These are phyloP conservation scores for Termitomyces sp. DNA, from an alignment of 768 basidiomycete species.

Conservation along the genomic window DNA sequence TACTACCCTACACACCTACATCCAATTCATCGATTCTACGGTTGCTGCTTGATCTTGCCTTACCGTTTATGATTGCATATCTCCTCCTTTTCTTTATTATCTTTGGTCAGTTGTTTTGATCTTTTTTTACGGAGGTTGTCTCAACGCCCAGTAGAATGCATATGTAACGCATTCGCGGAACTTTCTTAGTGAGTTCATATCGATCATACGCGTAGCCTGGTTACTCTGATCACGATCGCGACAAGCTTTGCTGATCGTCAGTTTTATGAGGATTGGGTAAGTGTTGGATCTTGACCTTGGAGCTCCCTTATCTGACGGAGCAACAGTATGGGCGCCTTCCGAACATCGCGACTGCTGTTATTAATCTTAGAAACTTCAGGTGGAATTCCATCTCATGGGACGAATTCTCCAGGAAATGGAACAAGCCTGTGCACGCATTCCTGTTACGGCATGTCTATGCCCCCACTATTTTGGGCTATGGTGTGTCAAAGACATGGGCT, in stretches of 20 bases:
- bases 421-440: slow-evolving; percentile 93
- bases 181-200: slow-evolving; percentile 69
- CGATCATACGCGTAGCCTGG: background rate
- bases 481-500: slow-evolving; percentile 71
- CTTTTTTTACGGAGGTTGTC: background rate
- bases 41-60: slow-evolving; percentile 76
- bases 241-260: slow-evolving; percentile 91
- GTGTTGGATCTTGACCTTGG: slow-evolving; percentile 8
- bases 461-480: slow-evolving; percentile 73
- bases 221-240: background rate
- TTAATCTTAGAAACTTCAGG: slow-evolving; percentile 24
- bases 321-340: slow-evolving; percentile 9
- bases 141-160: slow-evolving; percentile 59
- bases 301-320: background rate
- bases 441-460: slow-evolving; percentile 94
- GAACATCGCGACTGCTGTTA: background rate
- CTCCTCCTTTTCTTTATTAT: slow-evolving; percentile 83
- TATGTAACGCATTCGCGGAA: slow-evolving; percentile 95
- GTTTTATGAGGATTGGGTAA: slow-evolving; percentile 96
- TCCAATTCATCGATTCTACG: slow-evolving; percentile 67
- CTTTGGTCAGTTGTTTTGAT: slow-evolving; percentile 46
- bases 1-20: slow-evolving; percentile 75
- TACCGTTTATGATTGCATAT: slow-evolving; percentile 94
- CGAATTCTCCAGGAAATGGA: slow-evolving; percentile 98
- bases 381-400: slow-evolving; percentile 99